Evolutionary conservation across 306 rosid species (phyloP).

Genomic region (Fagus crenata): DNA sequence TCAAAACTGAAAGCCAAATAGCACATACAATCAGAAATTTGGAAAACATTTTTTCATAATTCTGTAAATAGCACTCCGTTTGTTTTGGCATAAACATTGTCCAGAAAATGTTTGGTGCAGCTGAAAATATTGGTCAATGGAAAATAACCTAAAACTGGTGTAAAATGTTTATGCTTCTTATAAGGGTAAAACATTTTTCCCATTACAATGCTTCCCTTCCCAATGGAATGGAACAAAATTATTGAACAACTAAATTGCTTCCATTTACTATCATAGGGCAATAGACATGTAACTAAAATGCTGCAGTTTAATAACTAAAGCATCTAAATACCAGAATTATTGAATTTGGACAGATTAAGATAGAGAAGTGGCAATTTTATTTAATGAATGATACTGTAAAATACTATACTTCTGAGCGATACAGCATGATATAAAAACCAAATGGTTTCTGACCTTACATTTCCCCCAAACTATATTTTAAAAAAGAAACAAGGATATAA

Average conservation of each 20-base stretch:
- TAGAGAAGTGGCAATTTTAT: neutral
- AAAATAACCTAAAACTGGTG: too few relatives aligned
- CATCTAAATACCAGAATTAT: neutral
- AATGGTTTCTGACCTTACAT: neutral
- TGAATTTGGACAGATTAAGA: neutral
- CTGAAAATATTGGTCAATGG: too few relatives aligned
- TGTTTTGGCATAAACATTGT: too few relatives aligned
- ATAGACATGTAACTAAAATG: neutral
- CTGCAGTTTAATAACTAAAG: neutral
- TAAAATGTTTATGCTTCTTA: too few relatives aligned
- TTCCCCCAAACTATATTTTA: neutral
- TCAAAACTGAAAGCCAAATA: neutral
- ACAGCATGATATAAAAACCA: neutral
- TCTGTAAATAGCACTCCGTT: neutral
- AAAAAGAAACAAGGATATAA: neutral
- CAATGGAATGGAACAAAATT: too few relatives aligned
- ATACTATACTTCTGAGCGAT: neutral
- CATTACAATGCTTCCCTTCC: too few relatives aligned
- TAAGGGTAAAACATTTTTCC: too few relatives aligned
- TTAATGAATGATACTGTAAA: neutral
- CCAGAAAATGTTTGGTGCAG: too few relatives aligned
- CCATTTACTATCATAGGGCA: neutral
- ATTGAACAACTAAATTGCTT: too few relatives aligned
- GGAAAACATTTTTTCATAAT: neutral
- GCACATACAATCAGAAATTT: slow-evolving; percentile 3